Percentiles rank a stretch among this genome's conserved stretches.
These are phyloP conservation scores for Zymoseptoria passerinii DNA, from an alignment of 2,329 filamentous ascomycete genomes.

Conservation along the genomic window DNA sequence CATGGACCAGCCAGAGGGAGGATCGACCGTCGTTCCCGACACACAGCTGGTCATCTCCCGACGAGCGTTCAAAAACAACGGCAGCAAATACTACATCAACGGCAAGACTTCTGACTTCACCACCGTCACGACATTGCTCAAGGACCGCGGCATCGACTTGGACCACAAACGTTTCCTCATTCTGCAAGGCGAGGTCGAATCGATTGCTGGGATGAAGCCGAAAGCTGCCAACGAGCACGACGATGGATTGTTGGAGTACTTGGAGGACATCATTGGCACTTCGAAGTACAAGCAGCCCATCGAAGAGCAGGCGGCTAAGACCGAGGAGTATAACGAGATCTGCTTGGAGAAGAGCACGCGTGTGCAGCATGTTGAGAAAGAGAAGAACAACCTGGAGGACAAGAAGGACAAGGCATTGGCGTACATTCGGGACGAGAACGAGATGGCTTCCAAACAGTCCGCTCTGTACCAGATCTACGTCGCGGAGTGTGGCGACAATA, in stretches of 20 bases:
- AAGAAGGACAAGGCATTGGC: slow-evolving; percentile 93
- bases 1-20: slow-evolving; percentile 72
- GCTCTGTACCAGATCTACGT: slow-evolving; percentile 89
- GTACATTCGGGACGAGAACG: slow-evolving; percentile 87
- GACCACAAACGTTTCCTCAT: slow-evolving; percentile 98
- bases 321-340: slow-evolving; percentile 86
- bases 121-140: slow-evolving; percentile 75
- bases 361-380: slow-evolving; percentile 96
- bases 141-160: slow-evolving; percentile 82
- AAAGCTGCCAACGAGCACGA: slow-evolving; percentile 94
- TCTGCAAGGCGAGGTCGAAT: slow-evolving; percentile 94
- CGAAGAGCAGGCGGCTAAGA: slow-evolving; percentile 82
- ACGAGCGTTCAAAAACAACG: slow-evolving; percentile 94
- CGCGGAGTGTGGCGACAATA: slow-evolving; percentile 79
- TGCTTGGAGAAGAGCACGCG: slow-evolving; percentile 92
- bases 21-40: slow-evolving; percentile 67
- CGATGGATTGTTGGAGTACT: slow-evolving; percentile 88
- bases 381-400: slow-evolving; percentile 84
- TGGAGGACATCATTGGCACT: slow-evolving; percentile 97
- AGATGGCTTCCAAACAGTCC: slow-evolving; percentile 79
- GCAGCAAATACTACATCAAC: slow-evolving; percentile 97
- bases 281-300: slow-evolving; percentile 98
- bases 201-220: slow-evolving; percentile 97
- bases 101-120: slow-evolving; percentile 85
- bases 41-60: slow-evolving; percentile 83